Percentiles rank a stretch among this genome's conserved stretches.
Evolutionary conservation across 1,139 yeast genomes (phyloP).

Genomic region (Lodderomyces oxycetoniae): DNA sequence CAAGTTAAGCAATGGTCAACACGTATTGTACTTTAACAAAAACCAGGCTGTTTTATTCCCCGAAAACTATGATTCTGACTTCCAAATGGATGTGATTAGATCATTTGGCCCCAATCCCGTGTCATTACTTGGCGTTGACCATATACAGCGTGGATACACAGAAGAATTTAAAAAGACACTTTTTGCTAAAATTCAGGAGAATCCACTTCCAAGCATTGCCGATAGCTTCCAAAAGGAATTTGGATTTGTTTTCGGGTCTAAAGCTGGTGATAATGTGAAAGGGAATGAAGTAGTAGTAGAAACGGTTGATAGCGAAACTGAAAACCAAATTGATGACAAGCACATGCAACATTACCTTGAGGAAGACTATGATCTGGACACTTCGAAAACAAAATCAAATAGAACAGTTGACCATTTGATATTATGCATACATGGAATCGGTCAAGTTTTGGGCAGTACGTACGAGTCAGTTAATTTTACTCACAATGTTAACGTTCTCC

Average conservation of each 20-base stretch:
- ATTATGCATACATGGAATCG: constrained; percentile 89
- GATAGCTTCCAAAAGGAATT: constrained; percentile 33
- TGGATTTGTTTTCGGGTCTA: constrained; percentile 16
- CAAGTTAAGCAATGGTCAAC: constrained; percentile 27
- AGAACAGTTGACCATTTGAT: constrained; percentile 74
- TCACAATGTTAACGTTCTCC: constrained; percentile 70
- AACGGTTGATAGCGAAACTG: constrained; percentile 10
- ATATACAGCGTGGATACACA: constrained; percentile 37
- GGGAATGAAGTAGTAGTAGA: constrained; percentile 10
- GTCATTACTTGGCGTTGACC: constrained; percentile 31
- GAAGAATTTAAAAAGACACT: constrained; percentile 26
- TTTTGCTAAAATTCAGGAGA: constrained; percentile 26
- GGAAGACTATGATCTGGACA: constrained; percentile 46
- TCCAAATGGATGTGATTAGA: constrained; percentile 37
- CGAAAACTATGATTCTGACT: constrained; percentile 26
- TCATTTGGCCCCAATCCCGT: constrained; percentile 32
- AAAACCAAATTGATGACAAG: constrained; percentile 19
- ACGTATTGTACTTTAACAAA: constrained; percentile 31
- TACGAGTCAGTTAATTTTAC: constrained; percentile 82
- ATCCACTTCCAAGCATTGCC: constrained; percentile 27
- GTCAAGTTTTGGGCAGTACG: constrained; percentile 78
- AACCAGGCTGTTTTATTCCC: constrained; percentile 39
- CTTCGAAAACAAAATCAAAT: constrained; percentile 27
- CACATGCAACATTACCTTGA: constrained; percentile 45
- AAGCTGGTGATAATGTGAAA: constrained; percentile 6